A percentile compares a stretch with the other conserved stretches of the same genome.
phyloP scores from a whole-genome alignment of 129 eudicot species.

The Kitagawia praeruptora region DNA sequence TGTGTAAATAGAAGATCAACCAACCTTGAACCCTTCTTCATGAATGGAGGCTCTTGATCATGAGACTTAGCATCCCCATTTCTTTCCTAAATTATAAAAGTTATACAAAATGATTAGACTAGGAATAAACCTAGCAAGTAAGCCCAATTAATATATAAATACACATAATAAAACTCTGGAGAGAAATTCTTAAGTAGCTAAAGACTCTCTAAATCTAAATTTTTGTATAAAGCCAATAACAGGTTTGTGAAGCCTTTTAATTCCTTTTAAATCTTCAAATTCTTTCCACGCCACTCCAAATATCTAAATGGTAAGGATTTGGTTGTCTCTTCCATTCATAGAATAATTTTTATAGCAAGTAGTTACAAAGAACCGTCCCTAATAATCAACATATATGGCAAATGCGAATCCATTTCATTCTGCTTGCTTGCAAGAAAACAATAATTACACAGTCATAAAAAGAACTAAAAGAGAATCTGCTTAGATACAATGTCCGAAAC shows the following conservation, averaged over 20 bases:
- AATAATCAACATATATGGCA: neutral
- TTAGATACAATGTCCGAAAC: neutral
- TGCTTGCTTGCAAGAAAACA: neutral
- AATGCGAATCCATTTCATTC: neutral
- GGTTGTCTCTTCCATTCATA: neutral
- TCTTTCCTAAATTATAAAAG: constrained; percentile 55
- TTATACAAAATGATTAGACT: neutral
- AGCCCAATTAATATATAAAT: neutral
- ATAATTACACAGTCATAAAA: neutral
- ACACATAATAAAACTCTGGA: neutral
- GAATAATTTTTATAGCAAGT: neutral
- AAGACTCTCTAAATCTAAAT: neutral
- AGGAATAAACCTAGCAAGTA: neutral
- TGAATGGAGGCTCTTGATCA: constrained; percentile 65
- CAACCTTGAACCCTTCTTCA: constrained; percentile 70
- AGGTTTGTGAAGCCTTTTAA: neutral
- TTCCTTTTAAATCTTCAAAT: neutral
- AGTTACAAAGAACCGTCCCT: neutral
- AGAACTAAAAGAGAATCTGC: neutral
- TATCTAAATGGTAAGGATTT: neutral
- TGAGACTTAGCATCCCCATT: constrained; percentile 68
- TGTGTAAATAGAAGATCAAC: constrained; percentile 12
- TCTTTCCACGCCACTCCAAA: neutral
- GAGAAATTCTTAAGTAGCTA: neutral
- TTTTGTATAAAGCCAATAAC: neutral